Percentiles rank a stretch among this genome's conserved stretches.
phyloP scores from a whole-genome alignment of 2,329 filamentous ascomycete genomes.

The Aspergillus intermedius region DNA sequence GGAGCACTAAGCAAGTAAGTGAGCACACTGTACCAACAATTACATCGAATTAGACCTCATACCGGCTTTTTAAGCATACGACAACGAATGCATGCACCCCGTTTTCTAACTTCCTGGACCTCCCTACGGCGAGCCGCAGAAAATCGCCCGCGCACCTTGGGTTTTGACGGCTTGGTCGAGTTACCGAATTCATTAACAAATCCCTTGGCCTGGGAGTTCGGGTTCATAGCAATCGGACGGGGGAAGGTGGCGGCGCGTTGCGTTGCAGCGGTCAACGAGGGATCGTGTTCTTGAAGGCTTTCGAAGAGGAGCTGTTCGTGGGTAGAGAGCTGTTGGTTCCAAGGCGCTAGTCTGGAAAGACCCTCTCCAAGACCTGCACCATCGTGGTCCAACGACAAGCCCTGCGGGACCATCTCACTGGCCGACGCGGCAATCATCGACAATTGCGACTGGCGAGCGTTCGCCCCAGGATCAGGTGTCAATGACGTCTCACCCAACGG shows the following conservation, averaged over 20 bases:
- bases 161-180: constrained; percentile 37
- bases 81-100: constrained; percentile 56
- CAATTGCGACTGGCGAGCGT: constrained; percentile 37
- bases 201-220: constrained; percentile 33
- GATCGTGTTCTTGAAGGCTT: constrained; percentile 35
- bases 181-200: constrained; percentile 37
- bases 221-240: constrained; percentile 39
- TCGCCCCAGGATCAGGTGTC: constrained; percentile 29
- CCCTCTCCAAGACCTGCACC: constrained; percentile 20
- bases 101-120: constrained; percentile 54
- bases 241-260: constrained; percentile 35
- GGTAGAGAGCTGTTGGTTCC: constrained; percentile 31
- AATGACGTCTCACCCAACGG: constrained; percentile 26
- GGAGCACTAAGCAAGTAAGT: constrained; percentile 41
- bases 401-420: constrained; percentile 40
- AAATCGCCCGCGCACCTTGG: constrained; percentile 51
- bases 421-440: constrained; percentile 43
- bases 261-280: constrained; percentile 31
- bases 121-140: constrained; percentile 51
- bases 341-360: constrained; percentile 23
- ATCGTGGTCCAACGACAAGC: constrained; percentile 30
- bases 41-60: constrained; percentile 9
- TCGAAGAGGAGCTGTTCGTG: constrained; percentile 36
- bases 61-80: constrained; percentile 59
- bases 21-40: background rate